phyloP scores from a whole-genome alignment of 1,284 basidiomycete genomes.

The Ganoderma sinense region DNA sequence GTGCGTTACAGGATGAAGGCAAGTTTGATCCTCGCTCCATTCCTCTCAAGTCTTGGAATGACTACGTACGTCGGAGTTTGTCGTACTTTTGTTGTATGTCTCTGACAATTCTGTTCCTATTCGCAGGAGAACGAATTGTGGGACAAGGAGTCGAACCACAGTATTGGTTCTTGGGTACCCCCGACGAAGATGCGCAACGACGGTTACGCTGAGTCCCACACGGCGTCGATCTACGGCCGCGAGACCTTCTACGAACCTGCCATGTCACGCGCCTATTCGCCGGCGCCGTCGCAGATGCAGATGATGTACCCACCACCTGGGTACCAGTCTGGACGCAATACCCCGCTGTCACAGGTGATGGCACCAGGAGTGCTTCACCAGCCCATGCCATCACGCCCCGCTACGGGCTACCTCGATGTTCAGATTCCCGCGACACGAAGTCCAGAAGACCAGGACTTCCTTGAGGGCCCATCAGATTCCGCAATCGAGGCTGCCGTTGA shows the following conservation, averaged over 20 bases:
- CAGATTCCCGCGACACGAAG: constrained; percentile 62
- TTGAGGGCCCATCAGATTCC: constrained; percentile 62
- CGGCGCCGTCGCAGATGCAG: constrained; percentile 66
- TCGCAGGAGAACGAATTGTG: constrained; percentile 91
- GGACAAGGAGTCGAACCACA: constrained; percentile 96
- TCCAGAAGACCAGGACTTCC: constrained; percentile 57
- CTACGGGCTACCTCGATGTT: constrained; percentile 79
- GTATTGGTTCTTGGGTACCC: constrained; percentile 86
- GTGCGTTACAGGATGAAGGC: constrained; percentile 82
- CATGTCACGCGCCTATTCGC: constrained; percentile 64
- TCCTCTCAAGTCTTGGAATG: constrained; percentile 96
- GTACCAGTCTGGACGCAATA: constrained; percentile 81
- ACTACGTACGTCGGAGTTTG: constrained; percentile 68
- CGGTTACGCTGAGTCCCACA: constrained; percentile 76
- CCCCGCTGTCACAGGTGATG: constrained; percentile 53
- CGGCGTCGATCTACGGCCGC: constrained; percentile 81
- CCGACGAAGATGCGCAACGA: constrained; percentile 73
- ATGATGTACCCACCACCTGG: constrained; percentile 61
- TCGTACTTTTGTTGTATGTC: neutral
- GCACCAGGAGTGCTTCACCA: constrained; percentile 45
- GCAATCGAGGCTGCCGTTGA: constrained; percentile 81
- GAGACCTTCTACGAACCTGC: constrained; percentile 81
- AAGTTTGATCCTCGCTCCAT: constrained; percentile 94
- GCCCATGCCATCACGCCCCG: constrained; percentile 70
- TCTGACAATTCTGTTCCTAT: neutral